Conservation (phyloP, 371 early-diverging fungal genomes). For the Mucor saturninus region DNA sequence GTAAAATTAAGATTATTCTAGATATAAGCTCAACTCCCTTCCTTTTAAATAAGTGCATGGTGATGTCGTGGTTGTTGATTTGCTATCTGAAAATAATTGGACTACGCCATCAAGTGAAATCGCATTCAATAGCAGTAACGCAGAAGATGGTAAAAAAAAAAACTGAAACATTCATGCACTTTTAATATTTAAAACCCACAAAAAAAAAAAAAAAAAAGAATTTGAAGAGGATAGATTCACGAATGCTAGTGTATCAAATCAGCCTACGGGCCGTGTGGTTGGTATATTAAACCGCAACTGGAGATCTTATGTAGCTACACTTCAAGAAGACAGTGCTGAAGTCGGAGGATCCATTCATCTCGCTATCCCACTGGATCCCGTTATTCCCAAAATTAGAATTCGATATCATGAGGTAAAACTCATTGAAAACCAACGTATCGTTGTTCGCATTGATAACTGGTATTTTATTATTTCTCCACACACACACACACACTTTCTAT, state of each 20-base stretch:
- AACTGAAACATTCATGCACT: neutral
- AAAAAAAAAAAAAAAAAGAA: slow-evolving; percentile 11
- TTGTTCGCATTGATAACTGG: slow-evolving; percentile 92
- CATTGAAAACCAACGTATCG: slow-evolving; percentile 79
- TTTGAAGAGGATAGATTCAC: slow-evolving; percentile 26
- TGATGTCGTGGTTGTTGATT: slow-evolving; percentile 80
- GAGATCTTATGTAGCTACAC: slow-evolving; percentile 89
- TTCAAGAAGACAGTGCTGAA: slow-evolving; percentile 72
- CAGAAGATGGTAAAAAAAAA: slow-evolving; percentile 42
- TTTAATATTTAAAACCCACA: neutral
- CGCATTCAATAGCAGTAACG: slow-evolving; percentile 52
- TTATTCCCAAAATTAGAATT: slow-evolving; percentile 91
- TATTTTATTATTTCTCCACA: slow-evolving; percentile 7
- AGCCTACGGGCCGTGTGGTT: slow-evolving; percentile 76
- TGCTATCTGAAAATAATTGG: slow-evolving; percentile 73
- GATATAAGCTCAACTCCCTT: neutral
- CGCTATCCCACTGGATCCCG: slow-evolving; percentile 80
- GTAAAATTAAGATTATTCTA: neutral
- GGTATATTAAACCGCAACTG: slow-evolving; percentile 87
- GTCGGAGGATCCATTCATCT: slow-evolving; percentile 68
- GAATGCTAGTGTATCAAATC: slow-evolving; percentile 24
- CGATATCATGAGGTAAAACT: slow-evolving; percentile 76
- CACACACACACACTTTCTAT: neutral
- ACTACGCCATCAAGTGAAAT: slow-evolving; percentile 54
- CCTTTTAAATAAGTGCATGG: slow-evolving; percentile 64